Evolutionary conservation across 805 yeast species (phyloP), one percentile per base, ranked within the genome.

Genomic region (Monosporozyma unispora): DNA sequence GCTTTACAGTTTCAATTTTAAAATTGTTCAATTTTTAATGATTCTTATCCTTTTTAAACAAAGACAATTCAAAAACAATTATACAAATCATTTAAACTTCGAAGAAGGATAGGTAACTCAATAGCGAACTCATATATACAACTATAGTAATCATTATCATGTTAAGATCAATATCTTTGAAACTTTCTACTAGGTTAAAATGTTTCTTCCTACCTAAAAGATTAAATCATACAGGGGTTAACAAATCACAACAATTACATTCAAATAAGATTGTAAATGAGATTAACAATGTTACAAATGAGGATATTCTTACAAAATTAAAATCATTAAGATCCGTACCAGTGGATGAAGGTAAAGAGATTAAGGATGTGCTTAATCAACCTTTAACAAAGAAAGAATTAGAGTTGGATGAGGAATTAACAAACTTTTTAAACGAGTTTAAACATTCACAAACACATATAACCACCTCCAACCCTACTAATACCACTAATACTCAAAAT

Each of bases 321-420:
- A 46, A 46, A 19, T 45, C 49, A 5, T 38, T 50, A 14, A 33
- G 23, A 25, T 45, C 47, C 23, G 47, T 49, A 6, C 44, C 50
- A 5, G 37, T 28, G 2, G 42, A 43, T 18, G 48, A 52, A 40
- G 21, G 27, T 21, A 21, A 19, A 9, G 28, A 19, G 21, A 14
- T 39, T 19, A 22, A 37, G 16, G 23, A 46, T 2, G 16, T 50
- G 14, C 41, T 29, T 37, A 51, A 54, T 12, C 43, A 45, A 19
- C 47, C 54, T 5, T 44, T 59, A 22, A 47, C 53, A 18, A 52
- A 48, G 22, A 63, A 58, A 44, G 70, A 64, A 52, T 54, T 60
- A 35, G 64, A 58, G 42, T 48, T 64, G 46, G 68, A 66, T 49
- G 60, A 58, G 33, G 64, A 63, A 49, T 48, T 66, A 19, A 55